Base-by-base conservation (phyloP, 345 rosid genomes). In the Populus pruinosa region DNA sequence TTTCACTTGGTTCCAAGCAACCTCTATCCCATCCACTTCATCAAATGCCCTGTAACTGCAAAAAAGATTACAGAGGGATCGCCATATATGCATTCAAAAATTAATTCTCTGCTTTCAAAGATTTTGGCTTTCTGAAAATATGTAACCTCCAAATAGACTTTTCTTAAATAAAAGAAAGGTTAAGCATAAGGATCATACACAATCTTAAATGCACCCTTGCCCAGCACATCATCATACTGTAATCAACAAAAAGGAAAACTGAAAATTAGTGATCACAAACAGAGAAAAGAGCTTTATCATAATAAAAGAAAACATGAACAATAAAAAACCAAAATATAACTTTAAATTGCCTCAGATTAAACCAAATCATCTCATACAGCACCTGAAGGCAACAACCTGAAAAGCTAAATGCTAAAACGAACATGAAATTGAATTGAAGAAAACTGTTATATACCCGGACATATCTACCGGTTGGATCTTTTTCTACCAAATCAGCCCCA, bases 181-280 rank as follows among this genome's bases (percentile, higher is more conserved):
- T 13, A 78, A 71, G 85, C 75, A 59, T 70, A n/a, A 80, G 86
- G 83, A 89, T 90, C 94, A 88, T 94, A 92, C 89, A 94, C 98
- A 82, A 91, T 91, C 91, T 94, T 94, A 88, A 92, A 92, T 38
- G 97, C 98, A 72, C 98, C 98, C 80, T 81, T 90, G 73, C 98
- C 98, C 83, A 94, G 75, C 47, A 91, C 78, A 79, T 94, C 98
- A 84, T 88, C 89, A 82, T 89, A 89, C 94, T 93, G 86, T 80
- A 78, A 65, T 33, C 36, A 76, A 65, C 41, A 6, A 79, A 77
- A 74, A 25, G 23, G 29, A 36, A 62, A 75, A 25, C n/a, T 11
- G 12, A 33, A 36, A 20, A 35, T 33, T 31, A 62, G n/a, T 8
- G 49, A n/a, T 33, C 8, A 4, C 64, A 5, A 21, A 62, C 14